Evolutionary conservation across 2,329 filamentous ascomycete genomes (phyloP).

Genomic region (Atkinsonella texensis): DNA sequence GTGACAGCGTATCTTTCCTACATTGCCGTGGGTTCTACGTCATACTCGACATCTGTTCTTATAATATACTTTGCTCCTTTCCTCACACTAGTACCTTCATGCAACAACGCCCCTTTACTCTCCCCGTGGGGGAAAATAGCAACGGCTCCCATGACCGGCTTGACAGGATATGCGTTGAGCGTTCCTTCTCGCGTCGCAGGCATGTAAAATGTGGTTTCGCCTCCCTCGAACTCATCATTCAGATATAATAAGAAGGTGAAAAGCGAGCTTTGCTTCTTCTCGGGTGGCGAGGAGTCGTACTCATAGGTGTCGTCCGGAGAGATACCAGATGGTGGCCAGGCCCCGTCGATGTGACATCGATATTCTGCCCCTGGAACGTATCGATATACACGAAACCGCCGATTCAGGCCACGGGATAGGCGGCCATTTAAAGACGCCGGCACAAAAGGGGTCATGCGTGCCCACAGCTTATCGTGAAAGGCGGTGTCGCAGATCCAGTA

Average conservation of each 20-base stretch:
- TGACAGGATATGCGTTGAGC: conserved; percentile 57
- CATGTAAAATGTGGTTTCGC: conserved; percentile 60
- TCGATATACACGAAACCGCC: conserved; percentile 59
- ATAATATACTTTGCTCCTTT: conserved; percentile 58
- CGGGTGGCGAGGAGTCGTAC: conserved; percentile 51
- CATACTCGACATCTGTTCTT: conserved; percentile 59
- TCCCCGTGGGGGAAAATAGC: conserved; percentile 62
- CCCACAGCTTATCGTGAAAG: conserved; percentile 53
- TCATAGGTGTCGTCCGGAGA: conserved; percentile 45
- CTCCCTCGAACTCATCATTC: conserved; percentile 60
- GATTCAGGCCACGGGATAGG: conserved; percentile 49
- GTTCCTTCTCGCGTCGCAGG: conserved; percentile 51
- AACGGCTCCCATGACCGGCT: conserved; percentile 55
- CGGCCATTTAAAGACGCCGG: conserved; percentile 43
- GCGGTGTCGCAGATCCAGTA: conserved; percentile 57
- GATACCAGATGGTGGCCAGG: conserved; percentile 61
- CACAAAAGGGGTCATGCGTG: conserved; percentile 44
- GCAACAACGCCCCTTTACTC: conserved; percentile 49
- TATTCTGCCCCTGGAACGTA: conserved; percentile 65
- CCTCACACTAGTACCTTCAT: conserved; percentile 60
- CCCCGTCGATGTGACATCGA: conserved; percentile 57
- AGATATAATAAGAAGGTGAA: conserved; percentile 60
- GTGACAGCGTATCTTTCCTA: not conserved
- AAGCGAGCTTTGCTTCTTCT: conserved; percentile 50
- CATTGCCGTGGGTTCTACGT: conserved; percentile 32